These are phyloP conservation scores for Filobasidium floriforme DNA, from an alignment of 768 basidiomycete species.

Conservation along the genomic window DNA sequence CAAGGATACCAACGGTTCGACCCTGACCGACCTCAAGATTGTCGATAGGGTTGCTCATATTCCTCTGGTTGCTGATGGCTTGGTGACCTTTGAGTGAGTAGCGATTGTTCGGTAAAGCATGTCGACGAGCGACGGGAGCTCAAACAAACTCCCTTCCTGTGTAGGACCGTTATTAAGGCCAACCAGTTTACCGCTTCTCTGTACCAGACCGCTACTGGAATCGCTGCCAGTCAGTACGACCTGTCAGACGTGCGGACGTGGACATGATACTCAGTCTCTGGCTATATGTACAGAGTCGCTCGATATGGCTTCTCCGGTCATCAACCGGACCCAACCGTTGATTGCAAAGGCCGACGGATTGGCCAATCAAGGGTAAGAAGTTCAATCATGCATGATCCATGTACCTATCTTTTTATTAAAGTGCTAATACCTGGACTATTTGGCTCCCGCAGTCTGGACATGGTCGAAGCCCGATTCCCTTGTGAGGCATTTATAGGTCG, in stretches of 20 bases:
- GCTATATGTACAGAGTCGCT: constrained; percentile 35
- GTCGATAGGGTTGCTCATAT: constrained; percentile 37
- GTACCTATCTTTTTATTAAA: too few relatives aligned
- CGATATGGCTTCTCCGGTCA: constrained; percentile 38
- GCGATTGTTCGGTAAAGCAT: too few relatives aligned
- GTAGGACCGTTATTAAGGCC: constrained; percentile 35
- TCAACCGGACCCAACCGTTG: constrained; percentile 37
- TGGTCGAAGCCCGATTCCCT: constrained; percentile 39
- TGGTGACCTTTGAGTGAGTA: constrained; percentile 39
- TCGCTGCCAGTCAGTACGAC: constrained; percentile 36
- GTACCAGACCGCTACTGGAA: constrained; percentile 33
- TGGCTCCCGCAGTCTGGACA: constrained; percentile 15
- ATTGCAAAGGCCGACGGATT: constrained; percentile 39
- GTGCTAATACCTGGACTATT: background rate
- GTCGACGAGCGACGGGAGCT: too few relatives aligned
- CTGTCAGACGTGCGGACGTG: background rate
- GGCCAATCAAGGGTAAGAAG: constrained; percentile 22
- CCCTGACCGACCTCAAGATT: constrained; percentile 38
- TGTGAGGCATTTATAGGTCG: constrained; percentile 20
- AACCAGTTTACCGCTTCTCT: constrained; percentile 32
- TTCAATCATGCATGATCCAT: background rate
- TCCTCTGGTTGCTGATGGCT: constrained; percentile 40
- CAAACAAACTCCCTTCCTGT: background rate
- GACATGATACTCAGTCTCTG: too few relatives aligned
- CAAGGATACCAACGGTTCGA: too few relatives aligned